Conservation (phyloP, 225 moss, liverwort and hornwort species). For the Polytrichum formosum region DNA sequence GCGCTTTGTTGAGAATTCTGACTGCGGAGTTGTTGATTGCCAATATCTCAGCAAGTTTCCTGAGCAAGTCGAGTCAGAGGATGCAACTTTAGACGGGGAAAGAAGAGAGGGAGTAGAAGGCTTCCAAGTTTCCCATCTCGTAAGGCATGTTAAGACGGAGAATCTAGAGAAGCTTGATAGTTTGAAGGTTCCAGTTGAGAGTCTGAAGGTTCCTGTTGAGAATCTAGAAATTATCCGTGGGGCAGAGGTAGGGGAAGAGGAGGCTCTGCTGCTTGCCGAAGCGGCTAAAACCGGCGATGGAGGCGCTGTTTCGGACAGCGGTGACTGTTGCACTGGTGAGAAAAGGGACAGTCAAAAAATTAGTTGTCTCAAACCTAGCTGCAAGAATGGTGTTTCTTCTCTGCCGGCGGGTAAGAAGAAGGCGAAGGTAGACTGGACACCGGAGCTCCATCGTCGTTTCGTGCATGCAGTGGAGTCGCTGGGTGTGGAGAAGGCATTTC, state of each 20-base stretch:
- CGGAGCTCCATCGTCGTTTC: conserved; percentile 94
- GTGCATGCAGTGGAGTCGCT: conserved; percentile 99
- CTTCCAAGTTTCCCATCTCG: too few relatives aligned
- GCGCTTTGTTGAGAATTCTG: conserved; percentile 36
- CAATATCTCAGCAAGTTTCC: too few relatives aligned
- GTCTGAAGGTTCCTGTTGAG: neutral
- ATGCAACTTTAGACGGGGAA: conserved; percentile 16
- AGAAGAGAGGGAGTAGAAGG: conserved; percentile 1
- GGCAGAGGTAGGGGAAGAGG: conserved; percentile 79
- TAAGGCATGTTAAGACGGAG: conserved; percentile 6
- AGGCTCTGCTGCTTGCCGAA: conserved; percentile 82
- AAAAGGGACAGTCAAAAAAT: conserved; percentile 54
- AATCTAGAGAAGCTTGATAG: conserved; percentile 6
- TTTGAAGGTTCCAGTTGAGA: neutral
- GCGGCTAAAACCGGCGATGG: conserved; percentile 64
- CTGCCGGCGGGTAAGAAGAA: conserved; percentile 59
- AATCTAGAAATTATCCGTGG: conserved; percentile 45
- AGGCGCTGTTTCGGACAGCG: conserved; percentile 63
- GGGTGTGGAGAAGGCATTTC: conserved; percentile 96
- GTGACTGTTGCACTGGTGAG: conserved; percentile 73
- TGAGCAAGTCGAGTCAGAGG: conserved; percentile 3
- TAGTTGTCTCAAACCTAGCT: conserved; percentile 23
- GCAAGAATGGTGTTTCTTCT: conserved; percentile 42
- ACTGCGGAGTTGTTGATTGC: conserved; percentile 27
- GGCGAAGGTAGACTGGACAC: conserved; percentile 98